Base-by-base conservation (phyloP, 2,329 filamentous ascomycete genomes). In the Hortaea sp. region DNA sequence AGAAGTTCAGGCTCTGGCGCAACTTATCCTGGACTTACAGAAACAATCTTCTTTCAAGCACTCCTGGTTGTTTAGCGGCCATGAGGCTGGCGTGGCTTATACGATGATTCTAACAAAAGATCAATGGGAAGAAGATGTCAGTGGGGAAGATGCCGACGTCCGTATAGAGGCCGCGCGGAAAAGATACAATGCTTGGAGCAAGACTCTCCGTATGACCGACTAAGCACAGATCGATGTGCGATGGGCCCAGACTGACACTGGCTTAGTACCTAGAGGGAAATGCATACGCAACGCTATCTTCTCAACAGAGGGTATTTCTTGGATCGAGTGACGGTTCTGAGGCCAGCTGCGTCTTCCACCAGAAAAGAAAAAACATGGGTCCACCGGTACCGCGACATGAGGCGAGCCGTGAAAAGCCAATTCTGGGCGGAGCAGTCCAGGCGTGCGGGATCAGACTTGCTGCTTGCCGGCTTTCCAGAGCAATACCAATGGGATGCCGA, bases 21-120 rank as follows among this genome's bases (percentile, higher is more conserved):
- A 47, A n/a, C 44, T 60, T 27, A 55, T 66, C 32, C n/a, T 62
- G 5, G 56, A 59, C 1, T 39, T 66, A 30, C 58, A 64, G 38
- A 44, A 44, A 29, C 54, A 52, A 51, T 60, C 46, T 27, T 41
- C 31, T 27, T 44, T 50, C 30, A 42, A 10, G 45, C 55, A 53
- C 52, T 59, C 55, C 6, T 64, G 59, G 57, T 52, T 60, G 4
- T 61, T 59, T 43, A 53, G 48, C 4, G 43, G 40, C 1, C 55
- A 58, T 40, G 57, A 61, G 45, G 39, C 58, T 7, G 56, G 54
- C 5, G 53, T 60, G 20, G 55, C 56, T 2, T 53, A 54, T 27
- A 49, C 52, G 3, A 45, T 53, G 6, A 28, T 52, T 29, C 32
- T 47, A 29, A 57, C 55, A 6, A 52, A 43, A 10, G 47, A 49